phyloP scores from a whole-genome alignment of 805 yeast species.

The Allodekkera sacchari region DNA sequence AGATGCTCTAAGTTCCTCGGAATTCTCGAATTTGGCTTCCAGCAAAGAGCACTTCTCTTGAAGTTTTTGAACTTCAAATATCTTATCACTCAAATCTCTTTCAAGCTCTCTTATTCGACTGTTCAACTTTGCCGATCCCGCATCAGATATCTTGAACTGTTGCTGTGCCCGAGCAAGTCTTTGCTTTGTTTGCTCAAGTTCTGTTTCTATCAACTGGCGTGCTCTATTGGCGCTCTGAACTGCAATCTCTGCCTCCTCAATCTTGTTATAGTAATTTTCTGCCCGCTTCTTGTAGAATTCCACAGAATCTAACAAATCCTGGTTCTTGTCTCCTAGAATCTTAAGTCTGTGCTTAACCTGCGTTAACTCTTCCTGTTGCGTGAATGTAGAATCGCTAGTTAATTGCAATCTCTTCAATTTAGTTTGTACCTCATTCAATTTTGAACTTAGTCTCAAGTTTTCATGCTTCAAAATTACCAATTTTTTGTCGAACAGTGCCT shows the following conservation, averaged over 20 bases:
- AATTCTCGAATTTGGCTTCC: conserved; percentile 42
- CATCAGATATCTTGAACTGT: conserved; percentile 48
- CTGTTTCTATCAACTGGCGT: conserved; percentile 45
- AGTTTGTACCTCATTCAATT: conserved; percentile 27
- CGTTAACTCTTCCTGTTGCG: conserved; percentile 27
- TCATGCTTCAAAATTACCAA: conserved; percentile 23
- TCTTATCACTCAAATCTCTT: conserved; percentile 46
- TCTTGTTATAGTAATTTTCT: conserved; percentile 61
- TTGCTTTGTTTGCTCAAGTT: conserved; percentile 42
- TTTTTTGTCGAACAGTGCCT: conserved; percentile 14
- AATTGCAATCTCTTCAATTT: conserved; percentile 23
- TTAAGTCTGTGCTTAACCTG: conserved; percentile 51
- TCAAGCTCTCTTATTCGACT: conserved; percentile 43
- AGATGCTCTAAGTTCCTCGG: conserved; percentile 28
- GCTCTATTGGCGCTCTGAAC: conserved; percentile 54
- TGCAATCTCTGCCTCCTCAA: conserved; percentile 74
- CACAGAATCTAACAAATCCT: conserved; percentile 45
- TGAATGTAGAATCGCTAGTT: conserved; percentile 18
- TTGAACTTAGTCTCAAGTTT: conserved; percentile 26
- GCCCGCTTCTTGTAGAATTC: conserved; percentile 63
- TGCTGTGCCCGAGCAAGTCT: conserved; percentile 39
- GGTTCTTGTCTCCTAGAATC: conserved; percentile 45
- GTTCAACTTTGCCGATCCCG: conserved; percentile 44
- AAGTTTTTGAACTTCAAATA: conserved; percentile 43
- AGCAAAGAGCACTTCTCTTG: conserved; percentile 40